Evolutionary conservation across 768 basidiomycete species (phyloP).

Genomic region (Rhodotorula toruloides): DNA sequence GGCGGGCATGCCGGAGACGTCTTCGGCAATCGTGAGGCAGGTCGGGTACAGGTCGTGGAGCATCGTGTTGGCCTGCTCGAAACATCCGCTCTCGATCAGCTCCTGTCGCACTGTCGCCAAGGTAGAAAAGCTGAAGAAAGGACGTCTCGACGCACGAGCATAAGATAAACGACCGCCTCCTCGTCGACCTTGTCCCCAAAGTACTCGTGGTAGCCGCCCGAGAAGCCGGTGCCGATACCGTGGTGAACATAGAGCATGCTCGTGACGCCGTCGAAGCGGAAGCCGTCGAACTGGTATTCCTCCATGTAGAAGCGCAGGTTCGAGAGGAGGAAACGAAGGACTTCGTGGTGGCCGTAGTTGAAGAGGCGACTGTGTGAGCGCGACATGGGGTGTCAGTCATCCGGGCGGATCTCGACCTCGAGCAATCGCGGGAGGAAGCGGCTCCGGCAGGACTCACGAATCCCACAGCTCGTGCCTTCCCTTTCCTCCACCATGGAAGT

Average conservation of each 20-base stretch:
- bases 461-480: conserved; percentile 97
- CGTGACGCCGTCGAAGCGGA: conserved; percentile 97
- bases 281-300: conserved; percentile 92
- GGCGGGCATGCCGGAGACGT: conserved; percentile 98
- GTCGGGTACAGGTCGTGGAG: conserved; percentile 72
- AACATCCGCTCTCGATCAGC: too few relatives aligned
- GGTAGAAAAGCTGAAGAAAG: background rate
- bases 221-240: conserved; percentile 95
- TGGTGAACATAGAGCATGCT: conserved; percentile 99
- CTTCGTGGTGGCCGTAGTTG: conserved; percentile 93
- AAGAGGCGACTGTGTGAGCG: conserved; percentile 63
- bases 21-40: conserved; percentile 83
- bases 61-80: conserved; percentile 76
- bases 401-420: background rate
- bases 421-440: background rate
- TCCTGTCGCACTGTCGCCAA: too few relatives aligned
- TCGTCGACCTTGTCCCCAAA: conserved; percentile 78
- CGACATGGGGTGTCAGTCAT: background rate
- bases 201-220: conserved; percentile 97
- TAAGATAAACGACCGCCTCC: conserved; percentile 89
- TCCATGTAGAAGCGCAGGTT: conserved; percentile 95
- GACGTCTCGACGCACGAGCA: conserved; percentile 60
- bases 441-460: conserved; percentile 47
- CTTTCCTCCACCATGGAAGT: conserved; percentile 89
- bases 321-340: conserved; percentile 86